A percentile compares a stretch with the other conserved stretches of the same genome.
Evolutionary conservation across 192 early-diverging fungal species (phyloP).

Genomic region (Lunasporangiospora selenospora): DNA sequence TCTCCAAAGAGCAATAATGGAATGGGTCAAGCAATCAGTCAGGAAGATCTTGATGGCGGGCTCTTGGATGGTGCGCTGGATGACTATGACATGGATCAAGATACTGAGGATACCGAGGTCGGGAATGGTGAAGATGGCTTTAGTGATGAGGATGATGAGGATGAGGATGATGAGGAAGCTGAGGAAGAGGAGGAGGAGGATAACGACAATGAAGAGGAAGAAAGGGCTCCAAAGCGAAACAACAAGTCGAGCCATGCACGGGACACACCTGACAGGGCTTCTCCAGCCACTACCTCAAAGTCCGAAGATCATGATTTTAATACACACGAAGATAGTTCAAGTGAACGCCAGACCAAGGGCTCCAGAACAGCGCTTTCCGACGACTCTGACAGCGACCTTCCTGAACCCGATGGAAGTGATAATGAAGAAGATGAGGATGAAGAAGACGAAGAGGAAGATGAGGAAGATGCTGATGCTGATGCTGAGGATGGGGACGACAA

Average conservation of each 20-base stretch:
- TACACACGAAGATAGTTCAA: slow-evolving; percentile 3
- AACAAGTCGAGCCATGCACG: no score
- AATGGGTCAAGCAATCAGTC: slow-evolving; percentile 17
- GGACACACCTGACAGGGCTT: no score
- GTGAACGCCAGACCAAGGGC: slow-evolving; percentile 5
- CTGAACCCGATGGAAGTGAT: slow-evolving; percentile 33
- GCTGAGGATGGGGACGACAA: slow-evolving; percentile 22
- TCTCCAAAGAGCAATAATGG: neutral
- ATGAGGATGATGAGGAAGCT: slow-evolving; percentile 22
- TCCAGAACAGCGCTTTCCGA: slow-evolving; percentile 12
- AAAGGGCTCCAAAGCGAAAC: no score
- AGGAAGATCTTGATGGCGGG: slow-evolving; percentile 44
- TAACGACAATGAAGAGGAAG: no score
- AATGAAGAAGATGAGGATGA: slow-evolving; percentile 23
- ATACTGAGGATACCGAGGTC: slow-evolving; percentile 45
- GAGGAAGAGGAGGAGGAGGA: no score
- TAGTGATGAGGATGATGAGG: slow-evolving; percentile 36
- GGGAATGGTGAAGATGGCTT: slow-evolving; percentile 34
- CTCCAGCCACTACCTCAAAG: neutral
- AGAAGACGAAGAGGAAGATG: slow-evolving; percentile 4
- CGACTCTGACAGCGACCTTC: slow-evolving; percentile 42
- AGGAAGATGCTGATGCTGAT: slow-evolving; percentile 13
- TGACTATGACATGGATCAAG: slow-evolving; percentile 44
- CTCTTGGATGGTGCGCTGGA: slow-evolving; percentile 44
- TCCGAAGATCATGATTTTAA: slow-evolving; percentile 14